Conservation (phyloP, 192 early-diverging fungal species). For the Gryganskiella cystojenkinii region DNA sequence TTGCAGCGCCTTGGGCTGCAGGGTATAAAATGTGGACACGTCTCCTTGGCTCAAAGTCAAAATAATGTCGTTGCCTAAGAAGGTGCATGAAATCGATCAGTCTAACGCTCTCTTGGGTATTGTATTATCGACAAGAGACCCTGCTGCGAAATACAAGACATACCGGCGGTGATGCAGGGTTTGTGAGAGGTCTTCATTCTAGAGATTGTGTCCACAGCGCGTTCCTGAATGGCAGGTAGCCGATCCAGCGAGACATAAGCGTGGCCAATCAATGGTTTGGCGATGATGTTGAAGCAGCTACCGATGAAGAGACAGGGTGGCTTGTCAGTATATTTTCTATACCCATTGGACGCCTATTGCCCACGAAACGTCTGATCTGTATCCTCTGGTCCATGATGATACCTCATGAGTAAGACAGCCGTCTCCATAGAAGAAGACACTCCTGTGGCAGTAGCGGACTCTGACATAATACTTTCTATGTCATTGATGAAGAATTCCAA, state of each 20-base stretch:
- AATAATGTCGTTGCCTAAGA: conserved; percentile 52
- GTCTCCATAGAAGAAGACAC: conserved; percentile 7
- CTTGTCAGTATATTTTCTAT: too few relatives aligned
- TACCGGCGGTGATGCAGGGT: conserved; percentile 2
- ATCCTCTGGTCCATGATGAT: background rate
- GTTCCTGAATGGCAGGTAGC: conserved; percentile 7
- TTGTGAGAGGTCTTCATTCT: conserved; percentile 4
- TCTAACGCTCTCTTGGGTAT: too few relatives aligned
- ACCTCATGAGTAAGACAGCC: conserved; percentile 23
- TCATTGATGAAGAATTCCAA: conserved; percentile 41
- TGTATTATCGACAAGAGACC: too few relatives aligned
- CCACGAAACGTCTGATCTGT: too few relatives aligned
- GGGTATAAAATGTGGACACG: conserved; percentile 18
- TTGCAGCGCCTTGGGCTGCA: conserved; percentile 32
- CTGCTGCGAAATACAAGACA: conserved; percentile 1
- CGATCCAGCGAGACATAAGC: conserved; percentile 3
- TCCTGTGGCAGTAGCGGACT: background rate
- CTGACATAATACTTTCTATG: conserved; percentile 13
- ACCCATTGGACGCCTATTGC: too few relatives aligned
- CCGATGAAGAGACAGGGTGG: background rate
- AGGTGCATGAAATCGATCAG: background rate
- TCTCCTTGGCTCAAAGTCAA: conserved; percentile 37
- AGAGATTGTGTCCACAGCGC: conserved; percentile 8
- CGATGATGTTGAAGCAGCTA: conserved; percentile 41
- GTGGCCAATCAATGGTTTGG: conserved; percentile 14